phyloP scores from a whole-genome alignment of 169 alveolate species.

The Eimeria praecox region DNA sequence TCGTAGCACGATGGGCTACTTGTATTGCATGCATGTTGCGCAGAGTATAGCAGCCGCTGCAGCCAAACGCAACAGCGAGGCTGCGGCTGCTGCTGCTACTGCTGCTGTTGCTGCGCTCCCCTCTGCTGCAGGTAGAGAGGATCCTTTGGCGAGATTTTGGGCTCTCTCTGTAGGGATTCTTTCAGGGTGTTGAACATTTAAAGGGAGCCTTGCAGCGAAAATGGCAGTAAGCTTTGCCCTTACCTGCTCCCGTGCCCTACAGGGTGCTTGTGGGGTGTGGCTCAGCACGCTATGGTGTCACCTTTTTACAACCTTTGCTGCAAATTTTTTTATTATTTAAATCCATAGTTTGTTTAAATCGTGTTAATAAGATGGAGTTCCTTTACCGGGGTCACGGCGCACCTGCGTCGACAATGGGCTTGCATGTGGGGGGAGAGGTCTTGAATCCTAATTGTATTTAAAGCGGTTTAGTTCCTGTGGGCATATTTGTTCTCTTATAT shows the following conservation, averaged over 20 bases:
- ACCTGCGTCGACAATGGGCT: background rate
- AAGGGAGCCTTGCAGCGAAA: constrained; percentile 76
- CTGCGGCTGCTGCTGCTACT: constrained; percentile 34
- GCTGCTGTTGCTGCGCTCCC: constrained; percentile 35
- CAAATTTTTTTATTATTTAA: background rate
- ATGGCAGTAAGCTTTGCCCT: constrained; percentile 67
- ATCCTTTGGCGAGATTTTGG: constrained; percentile 68
- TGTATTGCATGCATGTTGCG: background rate
- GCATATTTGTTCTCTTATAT: background rate
- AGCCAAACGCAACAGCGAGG: constrained; percentile 47
- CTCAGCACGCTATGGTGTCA: background rate
- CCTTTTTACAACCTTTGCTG: background rate
- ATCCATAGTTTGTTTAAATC: background rate
- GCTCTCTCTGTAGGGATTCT: constrained; percentile 52
- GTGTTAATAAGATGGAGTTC: background rate
- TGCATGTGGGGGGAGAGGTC: constrained; percentile 61
- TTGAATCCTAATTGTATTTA: background rate
- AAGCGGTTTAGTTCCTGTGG: background rate
- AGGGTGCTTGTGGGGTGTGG: constrained; percentile 64
- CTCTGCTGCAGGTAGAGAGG: background rate
- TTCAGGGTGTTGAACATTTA: constrained; percentile 30
- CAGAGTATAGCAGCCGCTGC: background rate
- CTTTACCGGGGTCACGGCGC: background rate
- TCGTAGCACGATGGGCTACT: background rate
- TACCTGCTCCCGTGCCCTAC: background rate